These are phyloP conservation scores for Skeletonema potamos DNA, from an alignment of 108 stramenopile species.

Conservation along the genomic window DNA sequence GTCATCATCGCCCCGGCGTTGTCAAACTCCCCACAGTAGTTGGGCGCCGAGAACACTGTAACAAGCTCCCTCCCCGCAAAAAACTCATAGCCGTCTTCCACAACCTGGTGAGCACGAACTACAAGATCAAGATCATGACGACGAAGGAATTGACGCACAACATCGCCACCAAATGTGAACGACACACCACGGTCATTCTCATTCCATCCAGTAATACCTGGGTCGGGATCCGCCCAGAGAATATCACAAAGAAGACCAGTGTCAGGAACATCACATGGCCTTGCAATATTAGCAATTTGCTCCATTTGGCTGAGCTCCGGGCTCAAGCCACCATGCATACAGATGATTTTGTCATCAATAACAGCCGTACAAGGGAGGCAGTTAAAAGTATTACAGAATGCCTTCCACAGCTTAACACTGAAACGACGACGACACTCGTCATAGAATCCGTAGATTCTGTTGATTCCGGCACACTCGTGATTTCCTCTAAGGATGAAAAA, in stretches of 20 bases:
- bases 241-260: conserved; percentile 99
- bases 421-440: conserved; percentile 99
- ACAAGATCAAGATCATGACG: conserved; percentile 98
- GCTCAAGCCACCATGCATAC: conserved; percentile 98
- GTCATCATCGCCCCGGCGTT: conserved; percentile 99
- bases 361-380: conserved; percentile 98
- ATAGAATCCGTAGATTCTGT: conserved; percentile 99
- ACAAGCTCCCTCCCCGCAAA: conserved; percentile 97
- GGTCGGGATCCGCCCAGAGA: conserved; percentile 99
- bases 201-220: conserved; percentile 96
- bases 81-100: conserved; percentile 99
- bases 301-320: conserved; percentile 97
- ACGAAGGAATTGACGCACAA: conserved; percentile 96
- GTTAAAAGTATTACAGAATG: conserved; percentile 99
- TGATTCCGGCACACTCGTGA: conserved; percentile 99
- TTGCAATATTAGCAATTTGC: conserved; percentile 94
- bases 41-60: conserved; percentile 96
- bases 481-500: conserved; percentile 99
- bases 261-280: conserved; percentile 98
- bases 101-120: conserved; percentile 99
- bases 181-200: conserved; percentile 99
- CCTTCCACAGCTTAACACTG: conserved; percentile 99
- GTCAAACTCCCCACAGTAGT: conserved; percentile 99
- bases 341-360: conserved; percentile 99
- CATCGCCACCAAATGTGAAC: conserved; percentile 99